phyloP scores from a whole-genome alignment of 1,284 basidiomycete genomes.

The Schizopora paradoxa region DNA sequence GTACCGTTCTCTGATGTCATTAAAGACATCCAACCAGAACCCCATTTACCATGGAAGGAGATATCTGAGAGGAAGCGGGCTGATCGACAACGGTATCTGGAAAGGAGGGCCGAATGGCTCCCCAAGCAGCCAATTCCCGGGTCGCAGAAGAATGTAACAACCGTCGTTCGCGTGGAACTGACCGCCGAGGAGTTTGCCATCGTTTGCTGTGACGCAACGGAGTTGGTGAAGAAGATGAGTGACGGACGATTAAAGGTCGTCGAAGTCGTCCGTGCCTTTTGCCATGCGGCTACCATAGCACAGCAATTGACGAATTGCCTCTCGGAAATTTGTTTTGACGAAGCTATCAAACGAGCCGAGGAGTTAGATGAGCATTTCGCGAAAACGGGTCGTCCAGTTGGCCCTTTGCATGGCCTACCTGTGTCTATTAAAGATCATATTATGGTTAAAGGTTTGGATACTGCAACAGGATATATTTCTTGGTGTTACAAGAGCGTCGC shows the following conservation, averaged over 20 bases:
- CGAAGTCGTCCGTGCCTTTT: constrained; percentile 31
- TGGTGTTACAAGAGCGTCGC: constrained; percentile 43
- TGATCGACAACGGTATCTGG: constrained; percentile 29
- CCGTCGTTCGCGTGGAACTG: constrained; percentile 27
- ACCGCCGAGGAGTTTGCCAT: constrained; percentile 30
- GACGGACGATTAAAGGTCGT: constrained; percentile 30
- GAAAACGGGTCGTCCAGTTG: constrained; percentile 43
- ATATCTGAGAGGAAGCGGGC: constrained; percentile 25
- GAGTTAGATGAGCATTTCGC: constrained; percentile 45
- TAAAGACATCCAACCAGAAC: not conserved
- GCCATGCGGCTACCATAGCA: constrained; percentile 32
- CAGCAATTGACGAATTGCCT: constrained; percentile 46
- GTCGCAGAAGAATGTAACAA: constrained; percentile 28
- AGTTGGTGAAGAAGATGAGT: constrained; percentile 27
- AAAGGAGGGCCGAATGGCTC: constrained; percentile 29
- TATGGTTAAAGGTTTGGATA: constrained; percentile 42
- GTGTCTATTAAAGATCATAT: constrained; percentile 54
- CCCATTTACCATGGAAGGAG: constrained; percentile 19
- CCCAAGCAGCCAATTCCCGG: constrained; percentile 22
- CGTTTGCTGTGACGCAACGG: constrained; percentile 31
- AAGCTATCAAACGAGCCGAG: constrained; percentile 45
- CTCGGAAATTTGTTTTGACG: constrained; percentile 49
- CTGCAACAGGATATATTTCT: constrained; percentile 44
- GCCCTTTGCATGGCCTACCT: constrained; percentile 58
- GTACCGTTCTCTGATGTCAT: no score